Evolutionary conservation across 768 basidiomycete genomes (phyloP).

Genomic region (Pholiota microspora): DNA sequence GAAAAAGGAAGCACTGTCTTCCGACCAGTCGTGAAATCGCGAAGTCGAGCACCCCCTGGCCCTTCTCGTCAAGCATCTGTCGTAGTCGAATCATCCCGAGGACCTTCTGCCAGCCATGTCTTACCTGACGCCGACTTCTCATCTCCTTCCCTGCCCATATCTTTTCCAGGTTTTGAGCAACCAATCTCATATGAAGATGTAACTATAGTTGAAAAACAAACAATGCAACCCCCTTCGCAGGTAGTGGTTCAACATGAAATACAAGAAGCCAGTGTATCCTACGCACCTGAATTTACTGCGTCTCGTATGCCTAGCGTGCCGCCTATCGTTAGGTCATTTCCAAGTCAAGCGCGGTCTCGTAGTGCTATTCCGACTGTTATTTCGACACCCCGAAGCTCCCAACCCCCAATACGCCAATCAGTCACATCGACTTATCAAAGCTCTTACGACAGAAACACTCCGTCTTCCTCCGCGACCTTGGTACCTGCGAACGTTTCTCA

Average conservation of each 20-base stretch:
- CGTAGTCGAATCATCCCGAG: slow-evolving; percentile 12
- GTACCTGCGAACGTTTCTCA: background rate
- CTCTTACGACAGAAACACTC: background rate
- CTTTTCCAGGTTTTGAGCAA: background rate
- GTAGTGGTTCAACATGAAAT: background rate
- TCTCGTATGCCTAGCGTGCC: slow-evolving; percentile 4
- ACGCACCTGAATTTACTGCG: background rate
- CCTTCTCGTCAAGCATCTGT: slow-evolving; percentile 29
- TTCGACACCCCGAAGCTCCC: background rate
- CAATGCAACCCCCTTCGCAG: background rate
- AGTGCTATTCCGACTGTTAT: slow-evolving; percentile 3
- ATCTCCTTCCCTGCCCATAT: background rate
- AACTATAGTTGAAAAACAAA: background rate
- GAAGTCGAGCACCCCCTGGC: slow-evolving; percentile 37
- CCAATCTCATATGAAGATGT: background rate
- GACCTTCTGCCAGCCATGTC: background rate
- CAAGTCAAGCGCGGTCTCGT: slow-evolving; percentile 9
- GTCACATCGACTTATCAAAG: background rate
- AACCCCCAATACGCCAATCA: background rate
- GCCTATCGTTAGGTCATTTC: slow-evolving; percentile 2
- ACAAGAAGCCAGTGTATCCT: background rate
- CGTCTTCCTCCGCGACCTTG: background rate
- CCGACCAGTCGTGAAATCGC: slow-evolving; percentile 59
- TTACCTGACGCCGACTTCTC: background rate
- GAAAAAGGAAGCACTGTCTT: slow-evolving; percentile 75